These are phyloP conservation scores for Plasmodium reichenowi DNA, from an alignment of 169 alveolate species.

Conservation along the genomic window DNA sequence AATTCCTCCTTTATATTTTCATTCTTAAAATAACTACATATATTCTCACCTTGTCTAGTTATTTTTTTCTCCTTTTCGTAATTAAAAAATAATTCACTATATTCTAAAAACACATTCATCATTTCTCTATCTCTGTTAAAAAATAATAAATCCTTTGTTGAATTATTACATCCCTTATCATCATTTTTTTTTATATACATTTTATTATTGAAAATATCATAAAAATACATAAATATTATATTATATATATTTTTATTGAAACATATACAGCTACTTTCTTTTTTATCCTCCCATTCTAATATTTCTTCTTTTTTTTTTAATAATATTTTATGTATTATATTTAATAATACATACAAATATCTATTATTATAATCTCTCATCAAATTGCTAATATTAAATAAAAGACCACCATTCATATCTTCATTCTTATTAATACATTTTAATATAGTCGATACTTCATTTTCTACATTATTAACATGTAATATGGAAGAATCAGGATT, in stretches of 20 bases:
- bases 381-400: not conserved
- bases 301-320: conserved; percentile 40
- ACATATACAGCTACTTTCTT: not conserved
- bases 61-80: conserved; percentile 19
- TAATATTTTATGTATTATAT: conserved; percentile 29
- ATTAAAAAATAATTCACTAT: conserved; percentile 38
- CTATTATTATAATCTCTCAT: not conserved
- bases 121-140: conserved; percentile 68
- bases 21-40: too few relatives aligned
- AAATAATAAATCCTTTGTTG: conserved; percentile 17
- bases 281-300: too few relatives aligned
- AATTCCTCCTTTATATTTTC: too few relatives aligned
- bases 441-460: not conserved
- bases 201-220: conserved; percentile 9
- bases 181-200: not conserved
- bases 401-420: not conserved
- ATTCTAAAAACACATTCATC: conserved; percentile 56
- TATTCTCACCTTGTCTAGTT: too few relatives aligned
- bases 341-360: conserved; percentile 24
- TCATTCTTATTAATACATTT: not conserved
- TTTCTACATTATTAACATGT: not conserved
- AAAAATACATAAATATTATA: conserved; percentile 51
- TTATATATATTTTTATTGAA: conserved; percentile 21
- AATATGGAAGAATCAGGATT: not conserved
- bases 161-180: not conserved